Percentiles rank a stretch among this genome's conserved stretches.
phyloP scores from a whole-genome alignment of 2,329 filamentous ascomycete genomes.

The Diaporthe vaccinii region DNA sequence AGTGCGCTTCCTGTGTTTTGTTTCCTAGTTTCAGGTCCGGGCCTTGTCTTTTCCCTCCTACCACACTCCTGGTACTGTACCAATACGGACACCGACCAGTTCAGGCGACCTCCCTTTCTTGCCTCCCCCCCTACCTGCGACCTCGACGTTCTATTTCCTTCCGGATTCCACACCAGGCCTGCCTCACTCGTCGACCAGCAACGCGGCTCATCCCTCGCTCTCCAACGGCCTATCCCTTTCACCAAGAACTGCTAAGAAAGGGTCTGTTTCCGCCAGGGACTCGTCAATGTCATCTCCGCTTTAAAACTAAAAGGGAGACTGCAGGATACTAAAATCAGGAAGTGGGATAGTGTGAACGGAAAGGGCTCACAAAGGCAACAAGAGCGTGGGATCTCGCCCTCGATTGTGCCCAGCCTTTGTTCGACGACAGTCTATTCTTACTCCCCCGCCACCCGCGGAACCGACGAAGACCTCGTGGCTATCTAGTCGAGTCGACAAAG shows the following conservation, averaged over 20 bases:
- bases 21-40: constrained; percentile 34
- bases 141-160: constrained; percentile 33
- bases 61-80: constrained; percentile 3
- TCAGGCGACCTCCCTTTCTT: constrained; percentile 29
- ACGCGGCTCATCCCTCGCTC: constrained; percentile 36
- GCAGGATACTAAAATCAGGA: constrained; percentile 29
- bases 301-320: constrained; percentile 35
- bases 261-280: constrained; percentile 22
- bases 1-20: constrained; percentile 24
- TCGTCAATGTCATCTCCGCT: constrained; percentile 38
- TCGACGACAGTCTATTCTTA: constrained; percentile 27
- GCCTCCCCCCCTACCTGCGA: constrained; percentile 28
- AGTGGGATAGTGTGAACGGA: neutral
- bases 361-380: constrained; percentile 26
- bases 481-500: constrained; percentile 13
- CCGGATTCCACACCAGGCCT: constrained; percentile 35
- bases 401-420: constrained; percentile 37
- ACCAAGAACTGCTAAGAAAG: constrained; percentile 26
- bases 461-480: constrained; percentile 29
- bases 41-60: neutral
- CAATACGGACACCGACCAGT: constrained; percentile 32
- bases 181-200: constrained; percentile 33
- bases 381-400: constrained; percentile 26
- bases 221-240: constrained; percentile 25
- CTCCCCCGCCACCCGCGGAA: neutral